Evolutionary conservation across 352 stramenopile species (phyloP).

Genomic region (Phytophthora pinifolia): DNA sequence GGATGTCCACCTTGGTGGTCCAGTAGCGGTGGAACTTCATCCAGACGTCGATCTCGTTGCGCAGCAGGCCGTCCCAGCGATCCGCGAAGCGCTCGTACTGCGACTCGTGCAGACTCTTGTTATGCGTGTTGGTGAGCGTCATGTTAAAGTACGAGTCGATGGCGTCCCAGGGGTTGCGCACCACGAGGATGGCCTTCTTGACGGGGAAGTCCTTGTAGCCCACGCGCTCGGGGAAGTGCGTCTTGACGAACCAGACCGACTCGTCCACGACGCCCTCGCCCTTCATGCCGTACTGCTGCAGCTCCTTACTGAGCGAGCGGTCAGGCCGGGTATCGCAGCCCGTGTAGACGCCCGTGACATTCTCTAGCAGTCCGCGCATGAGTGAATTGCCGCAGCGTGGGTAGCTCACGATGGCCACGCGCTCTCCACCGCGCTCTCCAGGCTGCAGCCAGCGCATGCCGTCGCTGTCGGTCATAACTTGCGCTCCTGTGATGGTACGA

Average conservation of each 20-base stretch:
- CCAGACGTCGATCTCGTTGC: constrained; percentile 91
- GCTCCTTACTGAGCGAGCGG: constrained; percentile 89
- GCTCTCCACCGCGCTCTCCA: constrained; percentile 64
- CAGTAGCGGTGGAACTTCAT: constrained; percentile 92
- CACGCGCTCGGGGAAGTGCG: constrained; percentile 97
- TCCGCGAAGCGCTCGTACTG: constrained; percentile 88
- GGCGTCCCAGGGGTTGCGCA: constrained; percentile 97
- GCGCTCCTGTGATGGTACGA: constrained; percentile 13
- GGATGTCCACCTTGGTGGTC: constrained; percentile 87
- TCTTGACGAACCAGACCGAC: constrained; percentile 97
- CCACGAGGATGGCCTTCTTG: constrained; percentile 85
- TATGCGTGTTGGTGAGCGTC: constrained; percentile 93
- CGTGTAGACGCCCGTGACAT: constrained; percentile 94
- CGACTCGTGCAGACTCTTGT: constrained; percentile 86
- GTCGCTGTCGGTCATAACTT: constrained; percentile 14
- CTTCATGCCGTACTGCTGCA: constrained; percentile 90
- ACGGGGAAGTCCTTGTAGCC: constrained; percentile 85
- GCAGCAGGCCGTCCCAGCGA: constrained; percentile 88
- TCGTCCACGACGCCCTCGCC: constrained; percentile 94
- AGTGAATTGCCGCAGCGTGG: constrained; percentile 97
- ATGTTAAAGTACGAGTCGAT: constrained; percentile 99
- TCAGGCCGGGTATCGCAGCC: constrained; percentile 96
- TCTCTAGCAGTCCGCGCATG: constrained; percentile 95
- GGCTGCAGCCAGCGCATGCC: constrained; percentile 69
- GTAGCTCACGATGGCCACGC: constrained; percentile 94